phyloP scores from a whole-genome alignment of 2,329 filamentous ascomycete species.

The Colletotrichum theobromicola region DNA sequence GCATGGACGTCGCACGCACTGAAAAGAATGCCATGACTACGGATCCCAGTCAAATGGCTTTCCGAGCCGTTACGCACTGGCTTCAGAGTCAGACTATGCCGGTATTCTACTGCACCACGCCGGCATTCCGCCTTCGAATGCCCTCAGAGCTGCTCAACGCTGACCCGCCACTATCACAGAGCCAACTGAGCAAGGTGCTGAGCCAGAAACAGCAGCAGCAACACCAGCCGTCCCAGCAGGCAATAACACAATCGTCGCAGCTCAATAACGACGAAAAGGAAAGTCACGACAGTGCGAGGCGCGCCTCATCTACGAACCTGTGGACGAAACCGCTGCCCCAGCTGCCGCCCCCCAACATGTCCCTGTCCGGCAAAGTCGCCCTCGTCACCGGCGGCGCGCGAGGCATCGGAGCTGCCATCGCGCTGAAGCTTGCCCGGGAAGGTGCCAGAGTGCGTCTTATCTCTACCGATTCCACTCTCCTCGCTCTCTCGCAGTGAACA shows the following conservation, averaged over 20 bases:
- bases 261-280: slow-evolving; percentile 7
- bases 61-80: slow-evolving; percentile 22
- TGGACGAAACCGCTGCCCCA: slow-evolving; percentile 24
- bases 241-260: slow-evolving; percentile 10
- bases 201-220: slow-evolving; percentile 8
- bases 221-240: background rate
- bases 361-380: slow-evolving; percentile 22
- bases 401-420: slow-evolving; percentile 65
- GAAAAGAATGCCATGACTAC: slow-evolving; percentile 22
- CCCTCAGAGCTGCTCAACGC: slow-evolving; percentile 15
- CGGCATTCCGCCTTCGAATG: slow-evolving; percentile 16
- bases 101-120: slow-evolving; percentile 23
- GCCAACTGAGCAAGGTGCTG: slow-evolving; percentile 18
- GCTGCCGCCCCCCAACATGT: slow-evolving; percentile 21
- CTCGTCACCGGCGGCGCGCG: slow-evolving; percentile 45
- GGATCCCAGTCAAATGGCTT: slow-evolving; percentile 23
- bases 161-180: slow-evolving; percentile 19
- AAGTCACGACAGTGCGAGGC: background rate
- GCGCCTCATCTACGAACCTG: slow-evolving; percentile 17
- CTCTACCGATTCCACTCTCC: background rate
- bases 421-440: slow-evolving; percentile 58
- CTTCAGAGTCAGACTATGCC: slow-evolving; percentile 22
- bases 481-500: background rate
- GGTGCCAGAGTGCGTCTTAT: slow-evolving; percentile 60
- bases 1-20: slow-evolving; percentile 21